Conservation (phyloP, 1,284 basidiomycete species). For the Apiotrichum akiyoshidainum region DNA sequence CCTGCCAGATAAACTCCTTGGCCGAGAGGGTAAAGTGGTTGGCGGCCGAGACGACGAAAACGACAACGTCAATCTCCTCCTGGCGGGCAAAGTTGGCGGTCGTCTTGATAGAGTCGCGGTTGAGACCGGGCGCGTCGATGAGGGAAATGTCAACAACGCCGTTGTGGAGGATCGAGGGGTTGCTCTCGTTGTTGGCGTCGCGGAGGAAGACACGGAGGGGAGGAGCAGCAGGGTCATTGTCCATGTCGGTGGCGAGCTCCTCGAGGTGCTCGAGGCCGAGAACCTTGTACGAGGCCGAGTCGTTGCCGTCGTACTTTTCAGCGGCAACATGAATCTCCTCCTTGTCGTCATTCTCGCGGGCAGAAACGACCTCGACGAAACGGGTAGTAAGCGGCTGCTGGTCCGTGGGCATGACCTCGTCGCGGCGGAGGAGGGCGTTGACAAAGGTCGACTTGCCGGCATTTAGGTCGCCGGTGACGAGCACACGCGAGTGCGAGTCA, state of each 20-base stretch:
- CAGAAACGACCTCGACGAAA: constrained; percentile 96
- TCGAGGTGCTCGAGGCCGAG: constrained; percentile 71
- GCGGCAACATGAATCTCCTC: constrained; percentile 50
- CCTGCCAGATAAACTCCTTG: constrained; percentile 89
- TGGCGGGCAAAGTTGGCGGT: constrained; percentile 94
- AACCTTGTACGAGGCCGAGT: constrained; percentile 73
- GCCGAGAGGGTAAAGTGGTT: constrained; percentile 98
- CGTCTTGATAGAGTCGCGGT: constrained; percentile 92
- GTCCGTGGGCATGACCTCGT: constrained; percentile 90
- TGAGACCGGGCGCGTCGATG: constrained; percentile 96
- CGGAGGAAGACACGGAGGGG: constrained; percentile 78
- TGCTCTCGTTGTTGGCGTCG: constrained; percentile 64
- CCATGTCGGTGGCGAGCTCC: constrained; percentile 65
- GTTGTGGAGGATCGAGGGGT: constrained; percentile 86
- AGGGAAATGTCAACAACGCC: constrained; percentile 96
- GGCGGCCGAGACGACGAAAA: constrained; percentile 96
- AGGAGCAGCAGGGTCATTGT: constrained; percentile 66
- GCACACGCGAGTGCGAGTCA: constrained; percentile 91
- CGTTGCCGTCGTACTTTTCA: constrained; percentile 65
- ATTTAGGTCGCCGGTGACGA: constrained; percentile 98
- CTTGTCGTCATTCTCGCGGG: constrained; percentile 65
- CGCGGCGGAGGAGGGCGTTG: constrained; percentile 80
- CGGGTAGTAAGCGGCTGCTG: constrained; percentile 97
- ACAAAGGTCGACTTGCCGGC: constrained; percentile 98
- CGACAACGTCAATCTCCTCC: constrained; percentile 97